A percentile compares a stretch with the other conserved stretches of the same genome.
Conservation (phyloP, 2,329 filamentous ascomycete species). For the Paecilomyces sp. region DNA sequence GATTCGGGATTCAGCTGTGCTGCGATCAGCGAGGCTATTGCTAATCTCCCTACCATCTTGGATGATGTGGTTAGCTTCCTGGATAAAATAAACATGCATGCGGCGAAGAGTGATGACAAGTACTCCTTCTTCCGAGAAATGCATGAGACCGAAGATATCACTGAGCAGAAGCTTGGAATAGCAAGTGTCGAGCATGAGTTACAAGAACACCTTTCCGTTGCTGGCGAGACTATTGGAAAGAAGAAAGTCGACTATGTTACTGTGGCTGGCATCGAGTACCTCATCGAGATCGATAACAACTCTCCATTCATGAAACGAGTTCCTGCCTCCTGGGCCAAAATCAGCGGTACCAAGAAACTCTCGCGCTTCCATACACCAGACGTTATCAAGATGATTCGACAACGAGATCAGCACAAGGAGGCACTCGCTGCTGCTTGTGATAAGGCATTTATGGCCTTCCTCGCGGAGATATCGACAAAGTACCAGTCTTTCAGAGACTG, state of each 20-base stretch:
- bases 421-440: constrained; percentile 88
- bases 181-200: constrained; percentile 87
- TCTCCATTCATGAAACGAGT: constrained; percentile 69
- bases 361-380: constrained; percentile 93
- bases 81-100: constrained; percentile 75
- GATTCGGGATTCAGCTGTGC: constrained; percentile 67
- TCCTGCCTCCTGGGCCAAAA: constrained; percentile 89
- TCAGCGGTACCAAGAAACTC: constrained; percentile 86
- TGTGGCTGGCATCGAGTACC: constrained; percentile 84
- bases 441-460: constrained; percentile 64
- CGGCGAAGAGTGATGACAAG: constrained; percentile 82
- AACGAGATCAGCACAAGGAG: constrained; percentile 93
- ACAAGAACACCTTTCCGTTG: constrained; percentile 64
- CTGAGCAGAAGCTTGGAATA: constrained; percentile 82
- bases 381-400: constrained; percentile 71
- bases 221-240: constrained; percentile 65
- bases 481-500: constrained; percentile 88
- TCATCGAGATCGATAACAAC: constrained; percentile 81
- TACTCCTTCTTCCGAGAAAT: constrained; percentile 87
- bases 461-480: constrained; percentile 67
- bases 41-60: constrained; percentile 67
- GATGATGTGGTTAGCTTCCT: constrained; percentile 67
- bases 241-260: constrained; percentile 72
- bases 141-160: constrained; percentile 82
- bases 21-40: constrained; percentile 64